Evolutionary conservation across 257 asterid species (phyloP).

Genomic region (Ilex aquifolium): DNA sequence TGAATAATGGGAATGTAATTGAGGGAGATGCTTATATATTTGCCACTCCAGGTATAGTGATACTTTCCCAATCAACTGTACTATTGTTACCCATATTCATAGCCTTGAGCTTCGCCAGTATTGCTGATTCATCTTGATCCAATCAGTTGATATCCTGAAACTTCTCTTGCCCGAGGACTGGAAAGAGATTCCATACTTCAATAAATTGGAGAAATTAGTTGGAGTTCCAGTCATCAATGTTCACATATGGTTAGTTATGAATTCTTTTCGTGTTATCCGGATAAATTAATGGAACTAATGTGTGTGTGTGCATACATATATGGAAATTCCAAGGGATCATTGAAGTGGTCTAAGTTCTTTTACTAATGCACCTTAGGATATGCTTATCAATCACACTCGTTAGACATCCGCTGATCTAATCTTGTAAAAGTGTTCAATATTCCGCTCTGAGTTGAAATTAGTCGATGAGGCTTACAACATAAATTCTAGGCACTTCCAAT

Average conservation of each 20-base stretch:
- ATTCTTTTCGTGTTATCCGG: background rate
- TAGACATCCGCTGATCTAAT: too few relatives aligned
- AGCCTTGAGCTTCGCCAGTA: background rate
- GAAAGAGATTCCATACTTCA: slow-evolving; percentile 77
- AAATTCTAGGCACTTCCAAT: too few relatives aligned
- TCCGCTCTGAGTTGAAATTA: too few relatives aligned
- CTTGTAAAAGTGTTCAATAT: too few relatives aligned
- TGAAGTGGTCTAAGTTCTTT: too few relatives aligned
- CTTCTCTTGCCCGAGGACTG: slow-evolving; percentile 87
- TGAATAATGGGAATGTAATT: slow-evolving; percentile 53
- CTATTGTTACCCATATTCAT: background rate
- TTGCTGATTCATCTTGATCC: slow-evolving; percentile 11
- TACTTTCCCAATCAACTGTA: background rate
- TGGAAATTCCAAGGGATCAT: too few relatives aligned
- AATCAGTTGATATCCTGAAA: slow-evolving; percentile 79
- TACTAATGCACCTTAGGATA: too few relatives aligned
- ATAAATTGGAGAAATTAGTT: slow-evolving; percentile 70
- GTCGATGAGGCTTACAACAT: too few relatives aligned
- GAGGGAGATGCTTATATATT: slow-evolving; percentile 86
- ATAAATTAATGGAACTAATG: too few relatives aligned
- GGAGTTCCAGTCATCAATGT: slow-evolving; percentile 98
- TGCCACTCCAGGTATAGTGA: slow-evolving; percentile 77
- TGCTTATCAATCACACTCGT: too few relatives aligned
- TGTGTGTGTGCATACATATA: too few relatives aligned
- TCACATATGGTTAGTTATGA: slow-evolving; percentile 68